These are phyloP conservation scores for Casuarina equisetifolia DNA, from an alignment of 306 rosid genomes.

Conservation along the genomic window DNA sequence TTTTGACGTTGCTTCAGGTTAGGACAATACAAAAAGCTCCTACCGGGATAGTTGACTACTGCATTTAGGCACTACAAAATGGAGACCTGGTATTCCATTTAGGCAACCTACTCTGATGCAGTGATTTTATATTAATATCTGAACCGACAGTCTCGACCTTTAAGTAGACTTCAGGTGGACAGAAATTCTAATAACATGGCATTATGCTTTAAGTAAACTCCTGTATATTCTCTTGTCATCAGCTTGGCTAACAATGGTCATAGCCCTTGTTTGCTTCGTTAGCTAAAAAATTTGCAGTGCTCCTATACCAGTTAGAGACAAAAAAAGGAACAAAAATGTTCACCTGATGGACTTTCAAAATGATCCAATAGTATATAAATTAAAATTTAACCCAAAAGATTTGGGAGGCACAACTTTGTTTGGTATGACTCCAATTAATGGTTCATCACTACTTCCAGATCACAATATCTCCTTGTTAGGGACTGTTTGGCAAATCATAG, in stretches of 20 bases:
- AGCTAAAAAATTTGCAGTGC: neutral
- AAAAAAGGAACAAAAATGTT: neutral
- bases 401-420: neutral
- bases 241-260: neutral
- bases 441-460: neutral
- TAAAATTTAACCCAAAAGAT: neutral
- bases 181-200: neutral
- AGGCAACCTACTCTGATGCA: neutral
- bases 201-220: neutral
- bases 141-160: too few species aligned
- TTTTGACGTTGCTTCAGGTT: neutral
- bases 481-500: too few species aligned
- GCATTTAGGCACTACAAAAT: neutral
- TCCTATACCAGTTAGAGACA: neutral
- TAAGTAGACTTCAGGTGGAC: neutral
- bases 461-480: neutral
- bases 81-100: neutral
- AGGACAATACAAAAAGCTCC: neutral
- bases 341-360: neutral
- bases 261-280: neutral
- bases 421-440: neutral
- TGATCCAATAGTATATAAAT: neutral
- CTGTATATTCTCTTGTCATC: neutral
- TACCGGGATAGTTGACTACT: neutral
- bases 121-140: neutral